Evolutionary conservation across 192 early-diverging fungal genomes (phyloP), one percentile per base, ranked within the genome.

Genomic region (Gamsiella multidivaricata): DNA sequence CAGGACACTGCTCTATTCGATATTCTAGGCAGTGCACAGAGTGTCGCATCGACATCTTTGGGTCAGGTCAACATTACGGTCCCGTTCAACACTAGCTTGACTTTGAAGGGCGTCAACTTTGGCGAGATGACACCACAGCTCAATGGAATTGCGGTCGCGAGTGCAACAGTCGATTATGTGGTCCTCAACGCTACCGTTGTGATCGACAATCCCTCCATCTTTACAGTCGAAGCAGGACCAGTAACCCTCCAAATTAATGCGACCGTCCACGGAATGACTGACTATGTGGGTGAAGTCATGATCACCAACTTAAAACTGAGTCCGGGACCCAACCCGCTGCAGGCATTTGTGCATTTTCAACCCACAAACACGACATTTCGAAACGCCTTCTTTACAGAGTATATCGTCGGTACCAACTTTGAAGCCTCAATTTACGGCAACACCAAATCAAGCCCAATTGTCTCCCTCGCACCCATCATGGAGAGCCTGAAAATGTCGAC

Each of bases 71-170:
- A 75, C 34, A 75, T 75, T 33, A 61, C 56, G 0, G 71, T 75
- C 7, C 71, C 71, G 0, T 75, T 75, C 51, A 75, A 75, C 57
- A 75, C 71, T 0, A 66, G 37, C n/a, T n/a, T 75, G 39, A 33
- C 31, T 5, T 20, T 75, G 10, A 46, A 37, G 37, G 71, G 63
- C 0, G 49, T 75, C 56, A 60, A 66, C 46, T 75, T 75, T 46
- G 32, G 29, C 8, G 54, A 49, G n/a, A 60, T 75, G 45, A 17
- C 26, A 3, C 71, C 71, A 9, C 56, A 55, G 33, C 17, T 75
- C 20, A 31, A 31, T 18, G 53, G 50, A 5, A 66, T 75, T 41
- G 9, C 47, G 8, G 64, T 75, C 1, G 49, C 36, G 2, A 51
- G 56, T 6, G 63, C 62, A 1, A 75, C 62, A 8, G 42, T 47